Conservation (phyloP, 1,284 basidiomycete species). For the Lignosus rhinocerotis region DNA sequence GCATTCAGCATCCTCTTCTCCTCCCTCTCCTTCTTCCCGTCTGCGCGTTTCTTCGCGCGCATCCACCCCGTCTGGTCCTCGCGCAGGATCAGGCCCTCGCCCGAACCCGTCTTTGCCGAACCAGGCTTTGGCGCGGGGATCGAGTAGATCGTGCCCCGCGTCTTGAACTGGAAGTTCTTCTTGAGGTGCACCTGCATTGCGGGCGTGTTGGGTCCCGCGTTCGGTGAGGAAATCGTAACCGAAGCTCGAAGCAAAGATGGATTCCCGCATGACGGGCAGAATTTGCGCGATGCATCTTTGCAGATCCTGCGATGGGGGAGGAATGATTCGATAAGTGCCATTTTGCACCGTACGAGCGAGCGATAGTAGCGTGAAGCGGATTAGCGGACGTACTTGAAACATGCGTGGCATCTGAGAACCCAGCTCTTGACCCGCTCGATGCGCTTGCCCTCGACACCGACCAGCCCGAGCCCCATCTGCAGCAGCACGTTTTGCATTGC, state of each 20-base stretch:
- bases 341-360: not conserved
- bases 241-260: conserved; percentile 90
- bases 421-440: conserved; percentile 94
- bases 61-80: conserved; percentile 90
- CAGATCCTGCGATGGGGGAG: conserved; percentile 68
- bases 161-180: conserved; percentile 92
- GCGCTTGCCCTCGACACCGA: conserved; percentile 90
- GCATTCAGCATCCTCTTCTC: conserved; percentile 74
- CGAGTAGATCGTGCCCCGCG: conserved; percentile 90
- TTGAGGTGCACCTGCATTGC: conserved; percentile 88
- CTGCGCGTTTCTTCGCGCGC: conserved; percentile 76
- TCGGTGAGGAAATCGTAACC: conserved; percentile 78
- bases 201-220: conserved; percentile 56
- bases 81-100: conserved; percentile 81
- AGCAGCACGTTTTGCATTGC: conserved; percentile 98
- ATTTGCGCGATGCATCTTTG: conserved; percentile 93
- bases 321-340: not conserved
- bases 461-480: conserved; percentile 91
- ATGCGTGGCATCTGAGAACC: conserved; percentile 97
- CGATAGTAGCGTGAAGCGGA: not conserved
- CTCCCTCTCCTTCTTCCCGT: conserved; percentile 74
- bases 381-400: conserved; percentile 90
- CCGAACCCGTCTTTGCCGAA: conserved; percentile 79
- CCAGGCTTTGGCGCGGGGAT: conserved; percentile 93
- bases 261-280: conserved; percentile 98